Evolutionary conservation across 306 rosid genomes (phyloP), one percentile per base, ranked within the genome.

Genomic region (Argentina anserina): DNA sequence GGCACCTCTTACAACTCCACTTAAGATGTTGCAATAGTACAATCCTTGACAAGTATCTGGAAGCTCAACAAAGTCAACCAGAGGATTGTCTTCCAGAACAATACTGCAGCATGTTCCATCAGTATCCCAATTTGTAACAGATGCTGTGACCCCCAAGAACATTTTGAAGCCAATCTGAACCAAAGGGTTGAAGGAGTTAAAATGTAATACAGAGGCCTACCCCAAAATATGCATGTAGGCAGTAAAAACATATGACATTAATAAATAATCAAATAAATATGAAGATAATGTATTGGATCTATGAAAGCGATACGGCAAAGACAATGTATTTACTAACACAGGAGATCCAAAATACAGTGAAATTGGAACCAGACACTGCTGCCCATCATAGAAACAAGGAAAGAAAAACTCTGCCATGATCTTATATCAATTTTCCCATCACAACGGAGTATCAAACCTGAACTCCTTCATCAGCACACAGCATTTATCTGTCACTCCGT

Each of bases 1-100:
- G 75, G 97, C 98, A 69, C 97, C 98, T 88, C 97, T 80, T 36
- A 94, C 86, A 43, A 94, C 98, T 77, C 98, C 97, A 78, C 95
- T 94, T 72, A 94, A 77, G 79, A 91, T 76, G 86, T 94, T 94
- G 90, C 98, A 94, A 65, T 94, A 94, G 85, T 89, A 87, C 37
- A 94, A 88, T 78, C 98, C 98, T 76, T 94, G 98, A 67, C 96
- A 94, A 55, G 83, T 85, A 72, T 94, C 98, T 55, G 98, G 98
- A 76, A 94, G 97, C 84, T 94, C 98, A 69, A 94, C 98, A 75
- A 94, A 91, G 85, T 94, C 98, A 52, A 94, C 98, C 76, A 94
- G 78, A 65, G 97, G 97, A 85, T 94, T 94, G 69, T 94, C 98
- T 85, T 94, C 98, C 87, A 94, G 86, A 81, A 94, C 78, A 69